Evolutionary conservation across 1,284 basidiomycete genomes (phyloP).

Genomic region (Trametes pubescens): DNA sequence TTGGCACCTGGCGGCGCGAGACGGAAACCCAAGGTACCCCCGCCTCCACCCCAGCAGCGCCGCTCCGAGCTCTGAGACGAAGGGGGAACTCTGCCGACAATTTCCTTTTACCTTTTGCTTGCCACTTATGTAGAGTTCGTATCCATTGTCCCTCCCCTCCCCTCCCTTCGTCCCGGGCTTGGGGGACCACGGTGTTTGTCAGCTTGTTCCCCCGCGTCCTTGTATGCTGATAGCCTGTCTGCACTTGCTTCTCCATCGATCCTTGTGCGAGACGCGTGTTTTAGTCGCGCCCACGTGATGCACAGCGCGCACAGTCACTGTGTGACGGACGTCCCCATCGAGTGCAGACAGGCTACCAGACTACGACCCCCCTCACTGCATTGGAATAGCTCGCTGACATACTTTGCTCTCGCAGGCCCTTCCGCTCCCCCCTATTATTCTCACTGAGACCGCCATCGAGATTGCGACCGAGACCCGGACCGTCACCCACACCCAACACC

Average conservation of each 20-base stretch:
- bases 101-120: constrained; percentile 42
- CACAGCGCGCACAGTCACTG: constrained; percentile 33
- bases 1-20: constrained; percentile 49
- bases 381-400: constrained; percentile 50
- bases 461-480: constrained; percentile 70
- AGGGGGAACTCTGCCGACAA: constrained; percentile 68
- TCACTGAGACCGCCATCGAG: constrained; percentile 54
- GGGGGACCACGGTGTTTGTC: constrained; percentile 78
- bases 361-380: constrained; percentile 44
- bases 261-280: constrained; percentile 36
- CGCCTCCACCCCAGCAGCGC: constrained; percentile 75
- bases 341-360: constrained; percentile 52
- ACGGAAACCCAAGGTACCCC: constrained; percentile 88
- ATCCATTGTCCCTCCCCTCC: constrained; percentile 64
- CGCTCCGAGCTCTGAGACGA: constrained; percentile 92
- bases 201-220: constrained; percentile 79
- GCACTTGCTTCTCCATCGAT: constrained; percentile 41
- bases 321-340: constrained; percentile 26
- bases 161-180: constrained; percentile 84
- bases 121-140: constrained; percentile 69
- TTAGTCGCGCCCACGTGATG: constrained; percentile 53
- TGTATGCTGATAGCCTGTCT: constrained; percentile 57
- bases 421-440: constrained; percentile 61
- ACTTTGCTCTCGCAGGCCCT: constrained; percentile 42
- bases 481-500: constrained; percentile 62